These are phyloP conservation scores for Penicillium thymicola DNA, from an alignment of 2,329 filamentous ascomycete species.

Conservation along the genomic window DNA sequence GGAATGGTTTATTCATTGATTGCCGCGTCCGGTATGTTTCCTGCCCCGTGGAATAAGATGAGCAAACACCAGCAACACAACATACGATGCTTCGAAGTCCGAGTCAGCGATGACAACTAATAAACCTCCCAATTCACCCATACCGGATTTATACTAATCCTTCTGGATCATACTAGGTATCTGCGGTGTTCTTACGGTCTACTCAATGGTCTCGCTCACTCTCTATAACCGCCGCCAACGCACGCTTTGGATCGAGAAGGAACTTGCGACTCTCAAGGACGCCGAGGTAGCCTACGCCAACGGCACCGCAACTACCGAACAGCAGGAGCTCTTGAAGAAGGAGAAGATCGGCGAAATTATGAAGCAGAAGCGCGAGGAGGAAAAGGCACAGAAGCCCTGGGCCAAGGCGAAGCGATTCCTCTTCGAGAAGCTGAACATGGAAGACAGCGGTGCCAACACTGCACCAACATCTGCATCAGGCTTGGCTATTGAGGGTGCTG, in stretches of 20 bases:
- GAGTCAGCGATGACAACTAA: background rate
- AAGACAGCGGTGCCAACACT: slow-evolving; percentile 24
- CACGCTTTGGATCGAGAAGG: slow-evolving; percentile 57
- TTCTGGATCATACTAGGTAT: slow-evolving; percentile 46
- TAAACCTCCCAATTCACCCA: background rate
- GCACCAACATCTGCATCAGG: slow-evolving; percentile 6
- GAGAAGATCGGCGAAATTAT: slow-evolving; percentile 45
- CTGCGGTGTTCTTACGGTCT: slow-evolving; percentile 58
- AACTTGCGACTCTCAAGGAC: slow-evolving; percentile 42
- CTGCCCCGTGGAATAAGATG: background rate
- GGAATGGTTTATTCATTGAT: slow-evolving; percentile 59
- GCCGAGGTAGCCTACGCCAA: slow-evolving; percentile 43
- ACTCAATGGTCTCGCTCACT: slow-evolving; percentile 64
- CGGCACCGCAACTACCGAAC: slow-evolving; percentile 40
- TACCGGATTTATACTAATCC: background rate
- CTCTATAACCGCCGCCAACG: slow-evolving; percentile 65
- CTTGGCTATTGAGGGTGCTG: slow-evolving; percentile 7
- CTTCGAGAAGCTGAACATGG: slow-evolving; percentile 39
- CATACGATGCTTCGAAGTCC: background rate
- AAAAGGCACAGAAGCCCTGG: slow-evolving; percentile 38
- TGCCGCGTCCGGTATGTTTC: slow-evolving; percentile 56
- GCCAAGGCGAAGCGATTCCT: slow-evolving; percentile 39
- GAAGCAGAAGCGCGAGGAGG: slow-evolving; percentile 39
- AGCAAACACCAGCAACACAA: background rate
- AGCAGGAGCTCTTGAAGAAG: slow-evolving; percentile 45